Conservation (phyloP, 257 asterid genomes). For the Salvia miltiorrhiza region DNA sequence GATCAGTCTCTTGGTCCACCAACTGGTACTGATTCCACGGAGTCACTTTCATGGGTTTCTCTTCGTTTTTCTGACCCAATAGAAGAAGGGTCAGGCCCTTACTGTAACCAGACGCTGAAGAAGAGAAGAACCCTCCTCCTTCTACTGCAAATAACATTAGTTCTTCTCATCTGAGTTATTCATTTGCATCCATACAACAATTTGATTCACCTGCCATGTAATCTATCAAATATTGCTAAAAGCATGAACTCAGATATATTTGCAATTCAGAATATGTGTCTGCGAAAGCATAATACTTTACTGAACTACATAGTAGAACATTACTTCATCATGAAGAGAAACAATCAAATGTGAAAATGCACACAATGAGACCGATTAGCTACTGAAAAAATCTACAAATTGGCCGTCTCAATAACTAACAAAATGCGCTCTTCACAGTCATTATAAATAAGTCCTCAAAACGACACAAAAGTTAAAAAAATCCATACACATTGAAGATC, state of each 20-base stretch:
- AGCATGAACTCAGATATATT: background rate
- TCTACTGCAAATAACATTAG: slow-evolving; percentile 98
- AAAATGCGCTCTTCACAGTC: background rate
- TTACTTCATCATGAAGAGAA: background rate
- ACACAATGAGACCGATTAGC: background rate
- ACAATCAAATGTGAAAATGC: background rate
- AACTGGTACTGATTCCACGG: slow-evolving; percentile 99
- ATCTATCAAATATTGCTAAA: background rate
- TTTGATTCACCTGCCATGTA: slow-evolving; percentile 25
- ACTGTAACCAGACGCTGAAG: slow-evolving; percentile 99
- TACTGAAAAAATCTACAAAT: background rate
- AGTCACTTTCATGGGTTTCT: slow-evolving; percentile 94
- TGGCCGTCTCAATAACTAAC: background rate
- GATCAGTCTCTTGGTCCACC: slow-evolving; percentile 85
- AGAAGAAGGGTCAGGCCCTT: slow-evolving; percentile 91
- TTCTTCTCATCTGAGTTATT: slow-evolving; percentile 70
- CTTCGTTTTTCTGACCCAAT: slow-evolving; percentile 82
- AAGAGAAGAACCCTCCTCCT: slow-evolving; percentile 99
- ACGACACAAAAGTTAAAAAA: slow-evolving; percentile 12
- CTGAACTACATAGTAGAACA: background rate
- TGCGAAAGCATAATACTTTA: background rate
- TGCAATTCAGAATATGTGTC: background rate
- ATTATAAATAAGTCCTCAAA: background rate
- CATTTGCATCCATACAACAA: slow-evolving; percentile 21
- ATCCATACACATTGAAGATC: too few relatives aligned